Conservation (phyloP, 257 asterid genomes). For the Solanum acaule region DNA sequence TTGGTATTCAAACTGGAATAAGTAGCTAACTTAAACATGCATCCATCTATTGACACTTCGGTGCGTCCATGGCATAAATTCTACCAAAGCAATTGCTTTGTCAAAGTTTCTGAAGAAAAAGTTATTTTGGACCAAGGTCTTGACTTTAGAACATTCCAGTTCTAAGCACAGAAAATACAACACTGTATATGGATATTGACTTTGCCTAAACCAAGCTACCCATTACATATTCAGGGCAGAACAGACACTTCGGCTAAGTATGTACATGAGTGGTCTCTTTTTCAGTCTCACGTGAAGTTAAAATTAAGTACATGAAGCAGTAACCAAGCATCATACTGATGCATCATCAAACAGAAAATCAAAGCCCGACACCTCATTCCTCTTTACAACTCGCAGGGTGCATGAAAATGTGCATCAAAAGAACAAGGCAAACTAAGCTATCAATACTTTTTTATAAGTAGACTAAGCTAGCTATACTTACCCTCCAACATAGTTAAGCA, state of each 20-base stretch:
- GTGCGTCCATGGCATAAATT: background rate
- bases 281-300: background rate
- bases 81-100: background rate
- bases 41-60: background rate
- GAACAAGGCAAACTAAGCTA: background rate
- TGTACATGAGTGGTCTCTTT: background rate
- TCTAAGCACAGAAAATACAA: background rate
- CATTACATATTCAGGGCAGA: background rate
- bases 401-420: background rate
- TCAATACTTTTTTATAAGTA: background rate
- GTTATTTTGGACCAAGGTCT: background rate
- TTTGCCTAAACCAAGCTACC: background rate
- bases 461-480: conserved; percentile 24
- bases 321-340: background rate
- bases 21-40: background rate
- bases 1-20: background rate
- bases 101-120: background rate
- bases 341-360: background rate
- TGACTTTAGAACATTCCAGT: background rate
- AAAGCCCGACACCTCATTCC: background rate
- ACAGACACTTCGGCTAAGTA: background rate
- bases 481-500: conserved; percentile 96
- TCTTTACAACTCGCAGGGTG: background rate
- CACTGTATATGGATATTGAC: background rate
- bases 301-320: background rate